These are phyloP conservation scores for Chamaenerion angustifolium DNA, from an alignment of 345 rosid genomes.

Conservation along the genomic window DNA sequence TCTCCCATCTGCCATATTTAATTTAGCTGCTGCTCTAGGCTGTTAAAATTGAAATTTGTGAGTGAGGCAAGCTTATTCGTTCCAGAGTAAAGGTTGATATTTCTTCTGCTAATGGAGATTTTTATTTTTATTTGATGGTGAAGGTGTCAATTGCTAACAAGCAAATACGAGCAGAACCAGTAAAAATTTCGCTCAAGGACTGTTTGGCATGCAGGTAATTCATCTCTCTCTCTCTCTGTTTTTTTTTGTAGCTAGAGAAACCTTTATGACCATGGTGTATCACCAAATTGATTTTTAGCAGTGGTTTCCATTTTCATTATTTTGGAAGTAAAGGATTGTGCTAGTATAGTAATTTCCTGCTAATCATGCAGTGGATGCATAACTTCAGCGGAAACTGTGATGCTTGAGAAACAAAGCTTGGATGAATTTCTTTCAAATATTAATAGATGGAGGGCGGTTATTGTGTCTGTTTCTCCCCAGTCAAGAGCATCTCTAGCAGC, in stretches of 20 bases:
- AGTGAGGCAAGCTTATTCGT: neutral
- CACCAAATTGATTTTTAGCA: neutral
- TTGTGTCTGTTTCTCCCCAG: slow-evolving; percentile 74
- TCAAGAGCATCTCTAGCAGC: slow-evolving; percentile 78
- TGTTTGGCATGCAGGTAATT: slow-evolving; percentile 89
- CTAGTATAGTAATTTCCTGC: slow-evolving; percentile 1
- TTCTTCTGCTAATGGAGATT: neutral
- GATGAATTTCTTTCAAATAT: slow-evolving; percentile 70
- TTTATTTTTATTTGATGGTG: slow-evolving; percentile 6
- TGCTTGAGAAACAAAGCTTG: slow-evolving; percentile 97
- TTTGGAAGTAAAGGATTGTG: neutral
- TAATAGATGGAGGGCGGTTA: slow-evolving; percentile 40
- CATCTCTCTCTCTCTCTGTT: neutral
- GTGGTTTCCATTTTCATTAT: neutral
- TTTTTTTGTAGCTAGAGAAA: neutral
- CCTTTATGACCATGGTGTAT: too few species aligned
- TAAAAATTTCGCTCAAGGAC: slow-evolving; percentile 88
- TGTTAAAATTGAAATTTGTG: neutral
- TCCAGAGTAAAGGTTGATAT: neutral
- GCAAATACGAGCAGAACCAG: slow-evolving; percentile 36
- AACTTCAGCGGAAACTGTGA: slow-evolving; percentile 83
- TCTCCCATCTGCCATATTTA: too few species aligned
- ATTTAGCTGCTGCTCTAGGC: neutral
- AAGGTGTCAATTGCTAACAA: slow-evolving; percentile 39
- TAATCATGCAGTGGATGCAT: slow-evolving; percentile 66